These are phyloP conservation scores for Curvularia hawaiiensis DNA, from an alignment of 2,329 filamentous ascomycete genomes.

Conservation along the genomic window DNA sequence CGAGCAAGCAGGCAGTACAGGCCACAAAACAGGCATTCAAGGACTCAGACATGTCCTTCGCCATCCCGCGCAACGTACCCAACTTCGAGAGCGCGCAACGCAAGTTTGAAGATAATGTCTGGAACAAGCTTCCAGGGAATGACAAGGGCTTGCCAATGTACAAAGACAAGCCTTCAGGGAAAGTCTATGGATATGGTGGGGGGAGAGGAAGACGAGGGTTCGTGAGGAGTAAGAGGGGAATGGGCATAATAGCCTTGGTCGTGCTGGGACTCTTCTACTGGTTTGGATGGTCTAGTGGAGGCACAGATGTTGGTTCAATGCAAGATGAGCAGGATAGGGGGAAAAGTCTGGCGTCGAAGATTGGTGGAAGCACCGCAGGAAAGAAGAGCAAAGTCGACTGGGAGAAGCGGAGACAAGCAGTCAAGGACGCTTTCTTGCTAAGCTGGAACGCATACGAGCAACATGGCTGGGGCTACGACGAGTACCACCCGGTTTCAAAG, in stretches of 20 bases:
- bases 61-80: constrained; percentile 50
- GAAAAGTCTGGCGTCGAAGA: constrained; percentile 38
- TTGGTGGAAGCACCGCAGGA: constrained; percentile 29
- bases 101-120: constrained; percentile 49
- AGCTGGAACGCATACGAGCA: constrained; percentile 94
- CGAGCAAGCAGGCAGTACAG: constrained; percentile 42
- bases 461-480: constrained; percentile 92
- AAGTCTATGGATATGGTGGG: constrained; percentile 62
- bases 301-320: constrained; percentile 38
- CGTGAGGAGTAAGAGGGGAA: constrained; percentile 64
- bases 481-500: constrained; percentile 84
- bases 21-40: constrained; percentile 38
- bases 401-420: constrained; percentile 75
- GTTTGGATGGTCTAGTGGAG: constrained; percentile 58
- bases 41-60: constrained; percentile 51
- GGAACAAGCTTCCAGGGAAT: constrained; percentile 62
- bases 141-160: constrained; percentile 84
- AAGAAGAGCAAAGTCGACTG: constrained; percentile 65
- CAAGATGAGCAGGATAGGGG: constrained; percentile 41
- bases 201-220: constrained; percentile 60
- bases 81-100: constrained; percentile 50
- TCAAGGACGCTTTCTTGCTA: constrained; percentile 86
- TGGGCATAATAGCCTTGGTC: constrained; percentile 59
- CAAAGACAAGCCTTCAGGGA: constrained; percentile 87
- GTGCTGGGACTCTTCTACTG: constrained; percentile 70